Percentiles rank a stretch among this genome's conserved stretches.
Evolutionary conservation across 2,329 filamentous ascomycete genomes (phyloP).

Genomic region (Monosporascus sp.): DNA sequence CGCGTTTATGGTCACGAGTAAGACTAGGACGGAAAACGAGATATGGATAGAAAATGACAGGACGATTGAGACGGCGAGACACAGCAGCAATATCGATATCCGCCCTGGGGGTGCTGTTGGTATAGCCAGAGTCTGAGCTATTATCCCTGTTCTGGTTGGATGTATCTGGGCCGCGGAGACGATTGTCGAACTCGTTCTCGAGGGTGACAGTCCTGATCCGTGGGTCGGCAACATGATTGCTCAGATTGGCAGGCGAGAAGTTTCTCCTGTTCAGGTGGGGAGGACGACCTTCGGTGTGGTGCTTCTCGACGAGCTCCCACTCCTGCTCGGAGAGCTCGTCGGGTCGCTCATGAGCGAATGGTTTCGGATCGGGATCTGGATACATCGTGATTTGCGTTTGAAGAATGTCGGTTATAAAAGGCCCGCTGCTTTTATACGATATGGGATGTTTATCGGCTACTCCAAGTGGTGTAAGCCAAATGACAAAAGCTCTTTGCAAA

Average conservation of each 20-base stretch:
- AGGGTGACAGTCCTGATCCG: background rate
- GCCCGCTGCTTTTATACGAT: no score
- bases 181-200: background rate
- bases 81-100: conserved; percentile 1
- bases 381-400: no score
- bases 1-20: background rate
- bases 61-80: background rate
- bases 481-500: no score
- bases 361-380: no score
- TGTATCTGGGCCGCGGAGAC: background rate
- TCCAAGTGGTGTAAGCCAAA: no score
- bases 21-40: no score
- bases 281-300: conserved; percentile 9
- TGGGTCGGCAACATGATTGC: conserved; percentile 6
- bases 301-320: background rate
- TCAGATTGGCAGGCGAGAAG: conserved; percentile 9
- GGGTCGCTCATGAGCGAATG: background rate
- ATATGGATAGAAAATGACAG: background rate
- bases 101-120: conserved; percentile 7
- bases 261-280: conserved; percentile 15
- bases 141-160: conserved; percentile 4
- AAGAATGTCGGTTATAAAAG: no score
- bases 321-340: conserved; percentile 4
- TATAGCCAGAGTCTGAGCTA: conserved; percentile 5
- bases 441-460: no score